phyloP scores from a whole-genome alignment of 352 stramenopile species.

The Phytophthora citricola region DNA sequence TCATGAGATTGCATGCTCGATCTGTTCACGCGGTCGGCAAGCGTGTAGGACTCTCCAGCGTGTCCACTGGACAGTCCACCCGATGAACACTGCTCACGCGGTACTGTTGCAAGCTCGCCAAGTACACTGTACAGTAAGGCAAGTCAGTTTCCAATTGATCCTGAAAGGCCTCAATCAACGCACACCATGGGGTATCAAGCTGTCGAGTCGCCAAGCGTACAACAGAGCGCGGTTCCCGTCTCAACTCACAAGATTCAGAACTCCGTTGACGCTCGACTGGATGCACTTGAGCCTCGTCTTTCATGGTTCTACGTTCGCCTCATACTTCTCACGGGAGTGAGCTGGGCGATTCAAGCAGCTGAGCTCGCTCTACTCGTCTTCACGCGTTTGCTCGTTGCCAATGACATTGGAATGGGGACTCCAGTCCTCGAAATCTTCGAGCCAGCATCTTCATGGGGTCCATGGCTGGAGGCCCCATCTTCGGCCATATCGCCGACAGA shows the following conservation, averaged over 20 bases:
- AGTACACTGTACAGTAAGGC: too few relatives aligned
- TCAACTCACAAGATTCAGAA: conserved; percentile 15
- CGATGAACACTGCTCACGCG: background rate
- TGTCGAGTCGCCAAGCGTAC: conserved; percentile 11
- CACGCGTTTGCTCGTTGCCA: conserved; percentile 37
- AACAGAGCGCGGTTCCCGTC: background rate
- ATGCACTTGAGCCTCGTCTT: conserved; percentile 24
- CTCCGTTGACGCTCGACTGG: conserved; percentile 16
- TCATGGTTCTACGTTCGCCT: conserved; percentile 47
- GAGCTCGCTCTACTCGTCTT: conserved; percentile 50
- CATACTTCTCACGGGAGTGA: conserved; percentile 38
- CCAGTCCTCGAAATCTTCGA: conserved; percentile 37
- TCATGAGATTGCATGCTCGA: conserved; percentile 7
- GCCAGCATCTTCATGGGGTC: conserved; percentile 36
- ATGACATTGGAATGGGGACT: conserved; percentile 36
- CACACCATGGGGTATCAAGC: conserved; percentile 20
- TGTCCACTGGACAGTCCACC: conserved; percentile 15
- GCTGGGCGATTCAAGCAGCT: conserved; percentile 50
- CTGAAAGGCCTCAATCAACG: background rate
- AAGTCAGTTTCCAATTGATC: conserved; percentile 25
- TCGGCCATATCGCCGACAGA: conserved; percentile 40
- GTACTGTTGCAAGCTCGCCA: too few relatives aligned
- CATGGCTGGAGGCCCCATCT: conserved; percentile 40
- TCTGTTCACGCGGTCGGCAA: conserved; percentile 6
- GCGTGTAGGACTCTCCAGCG: conserved; percentile 5